phyloP scores from a whole-genome alignment of 257 asterid species.

The Apocynum venetum region DNA sequence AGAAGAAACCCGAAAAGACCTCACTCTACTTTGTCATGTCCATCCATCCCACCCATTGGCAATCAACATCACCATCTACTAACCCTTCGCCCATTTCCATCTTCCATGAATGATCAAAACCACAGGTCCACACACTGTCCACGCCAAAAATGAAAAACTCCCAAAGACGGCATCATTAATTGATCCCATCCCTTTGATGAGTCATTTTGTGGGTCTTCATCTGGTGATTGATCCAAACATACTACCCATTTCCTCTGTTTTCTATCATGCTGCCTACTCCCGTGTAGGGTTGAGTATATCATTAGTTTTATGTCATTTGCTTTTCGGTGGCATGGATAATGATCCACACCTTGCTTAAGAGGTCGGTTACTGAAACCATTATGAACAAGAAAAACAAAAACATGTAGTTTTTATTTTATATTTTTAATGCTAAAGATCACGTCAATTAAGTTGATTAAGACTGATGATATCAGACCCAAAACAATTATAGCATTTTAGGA shows the following conservation, averaged over 20 bases:
- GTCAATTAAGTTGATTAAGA: no score
- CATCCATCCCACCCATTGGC: background rate
- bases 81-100: background rate
- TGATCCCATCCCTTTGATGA: constrained; percentile 21
- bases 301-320: no score
- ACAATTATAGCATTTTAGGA: no score
- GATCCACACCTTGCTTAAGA: no score
- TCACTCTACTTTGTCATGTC: background rate
- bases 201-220: constrained; percentile 28
- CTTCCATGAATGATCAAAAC: background rate
- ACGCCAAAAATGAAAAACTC: background rate
- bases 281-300: background rate
- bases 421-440: no score
- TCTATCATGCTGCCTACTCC: no score
- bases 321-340: no score
- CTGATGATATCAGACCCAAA: no score
- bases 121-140: background rate
- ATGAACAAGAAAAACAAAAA: no score
- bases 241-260: background rate
- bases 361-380: no score
- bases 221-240: constrained; percentile 17
- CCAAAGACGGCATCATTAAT: constrained; percentile 11
- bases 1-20: background rate
- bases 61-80: no score
- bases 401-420: no score